Percentiles rank a stretch among this genome's conserved stretches.
phyloP scores from a whole-genome alignment of 2,329 filamentous ascomycete species.

The Pseudocercospora macadamiae region DNA sequence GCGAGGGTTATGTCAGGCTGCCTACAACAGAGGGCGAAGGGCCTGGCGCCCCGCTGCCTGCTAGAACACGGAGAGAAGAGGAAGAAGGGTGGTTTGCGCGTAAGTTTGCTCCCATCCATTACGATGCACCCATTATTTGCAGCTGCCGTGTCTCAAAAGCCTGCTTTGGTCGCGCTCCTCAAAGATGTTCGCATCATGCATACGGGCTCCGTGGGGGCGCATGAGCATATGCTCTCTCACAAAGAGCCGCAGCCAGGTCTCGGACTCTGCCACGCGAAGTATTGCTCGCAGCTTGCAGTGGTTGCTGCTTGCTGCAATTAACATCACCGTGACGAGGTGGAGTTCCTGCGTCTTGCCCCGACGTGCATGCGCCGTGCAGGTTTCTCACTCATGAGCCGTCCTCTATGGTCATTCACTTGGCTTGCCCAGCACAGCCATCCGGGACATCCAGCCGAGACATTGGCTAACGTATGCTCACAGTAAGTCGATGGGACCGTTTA shows the following conservation, averaged over 20 bases:
- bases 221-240: slow-evolving; percentile 23
- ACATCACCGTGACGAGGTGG: slow-evolving; percentile 26
- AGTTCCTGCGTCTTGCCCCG: slow-evolving; percentile 35
- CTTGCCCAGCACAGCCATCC: slow-evolving; percentile 19
- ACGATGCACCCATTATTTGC: slow-evolving; percentile 11
- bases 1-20: slow-evolving; percentile 84
- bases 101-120: slow-evolving; percentile 61
- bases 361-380: slow-evolving; percentile 26
- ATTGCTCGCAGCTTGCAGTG: slow-evolving; percentile 23
- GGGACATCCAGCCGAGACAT: slow-evolving; percentile 36
- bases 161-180: slow-evolving; percentile 16
- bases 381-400: slow-evolving; percentile 18
- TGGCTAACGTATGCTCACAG: slow-evolving; percentile 55
- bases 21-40: slow-evolving; percentile 77
- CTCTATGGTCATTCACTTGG: slow-evolving; percentile 19
- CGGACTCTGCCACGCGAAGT: slow-evolving; percentile 29
- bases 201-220: slow-evolving; percentile 21
- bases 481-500: slow-evolving; percentile 95
- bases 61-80: slow-evolving; percentile 82
- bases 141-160: slow-evolving; percentile 14
- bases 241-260: slow-evolving; percentile 26
- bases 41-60: slow-evolving; percentile 82
- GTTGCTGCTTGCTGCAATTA: slow-evolving; percentile 17
- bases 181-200: slow-evolving; percentile 25
- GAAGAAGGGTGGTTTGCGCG: slow-evolving; percentile 94